Evolutionary conservation across 225 moss, liverwort and hornwort species (phyloP).

Genomic region (Ulota crispa): DNA sequence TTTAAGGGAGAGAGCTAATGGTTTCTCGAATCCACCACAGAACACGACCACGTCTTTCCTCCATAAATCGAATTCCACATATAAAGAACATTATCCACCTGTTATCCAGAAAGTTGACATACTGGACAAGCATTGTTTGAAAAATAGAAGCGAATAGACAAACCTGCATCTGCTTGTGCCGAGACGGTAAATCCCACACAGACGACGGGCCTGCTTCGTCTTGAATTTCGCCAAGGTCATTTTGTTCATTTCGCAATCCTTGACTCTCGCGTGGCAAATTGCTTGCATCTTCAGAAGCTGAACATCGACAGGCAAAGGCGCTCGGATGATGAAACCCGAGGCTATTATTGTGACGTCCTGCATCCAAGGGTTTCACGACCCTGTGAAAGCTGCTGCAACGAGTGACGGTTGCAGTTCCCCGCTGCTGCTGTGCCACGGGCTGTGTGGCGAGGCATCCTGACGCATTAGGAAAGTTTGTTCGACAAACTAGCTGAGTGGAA

Average conservation of each 20-base stretch:
- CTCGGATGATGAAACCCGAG: conserved; percentile 51
- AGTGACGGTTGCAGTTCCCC: conserved; percentile 15
- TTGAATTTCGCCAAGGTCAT: conserved; percentile 46
- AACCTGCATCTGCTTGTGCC: conserved; percentile 85
- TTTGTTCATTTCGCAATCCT: conserved; percentile 49
- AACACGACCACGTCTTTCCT: not conserved
- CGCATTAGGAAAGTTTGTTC: conserved; percentile 50
- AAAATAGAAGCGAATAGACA: conserved; percentile 2
- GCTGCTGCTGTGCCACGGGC: conserved; percentile 45
- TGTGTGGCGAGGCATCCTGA: conserved; percentile 54
- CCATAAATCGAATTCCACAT: not conserved
- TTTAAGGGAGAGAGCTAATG: not conserved
- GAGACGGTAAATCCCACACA: conserved; percentile 84
- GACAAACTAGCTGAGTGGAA: conserved; percentile 33
- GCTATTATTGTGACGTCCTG: conserved; percentile 46
- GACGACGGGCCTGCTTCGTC: conserved; percentile 71
- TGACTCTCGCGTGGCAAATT: conserved; percentile 45
- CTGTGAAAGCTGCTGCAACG: conserved; percentile 50
- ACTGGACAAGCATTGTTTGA: not conserved
- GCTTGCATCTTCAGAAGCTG: conserved; percentile 52
- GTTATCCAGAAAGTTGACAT: not conserved
- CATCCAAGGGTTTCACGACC: conserved; percentile 50
- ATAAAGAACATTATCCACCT: conserved; percentile 4
- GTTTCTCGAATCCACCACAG: not conserved
- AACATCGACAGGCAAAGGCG: conserved; percentile 64